Conservation (phyloP, 139 green algal genomes). For the Chlorella vulgaris region DNA sequence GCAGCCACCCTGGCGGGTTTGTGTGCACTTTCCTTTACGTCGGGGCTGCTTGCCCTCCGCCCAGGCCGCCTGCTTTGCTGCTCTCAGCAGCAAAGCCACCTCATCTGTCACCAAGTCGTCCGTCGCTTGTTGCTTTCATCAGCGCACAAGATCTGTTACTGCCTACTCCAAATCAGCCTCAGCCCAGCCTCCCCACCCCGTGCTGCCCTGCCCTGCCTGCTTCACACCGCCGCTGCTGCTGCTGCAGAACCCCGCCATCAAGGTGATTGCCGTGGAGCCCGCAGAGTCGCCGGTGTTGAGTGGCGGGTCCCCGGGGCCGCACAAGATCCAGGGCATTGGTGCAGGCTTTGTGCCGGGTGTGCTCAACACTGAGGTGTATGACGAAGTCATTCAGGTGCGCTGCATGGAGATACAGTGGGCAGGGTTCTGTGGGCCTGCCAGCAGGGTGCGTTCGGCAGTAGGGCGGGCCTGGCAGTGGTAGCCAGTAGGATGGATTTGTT, state of each 20-base stretch:
- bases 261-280: constrained; percentile 80
- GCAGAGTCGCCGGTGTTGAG: constrained; percentile 68
- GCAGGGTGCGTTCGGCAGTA: background rate
- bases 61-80: background rate
- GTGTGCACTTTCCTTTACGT: background rate
- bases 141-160: too few species aligned
- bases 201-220: background rate
- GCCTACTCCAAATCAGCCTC: background rate
- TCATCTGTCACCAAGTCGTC: too few species aligned
- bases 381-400: constrained; percentile 84
- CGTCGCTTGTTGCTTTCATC: too few species aligned
- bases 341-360: constrained; percentile 86
- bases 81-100: background rate
- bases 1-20: background rate
- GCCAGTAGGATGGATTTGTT: too few species aligned
- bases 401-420: background rate
- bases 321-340: constrained; percentile 94
- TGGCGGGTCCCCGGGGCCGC: constrained; percentile 81
- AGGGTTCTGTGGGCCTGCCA: background rate
- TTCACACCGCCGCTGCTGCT: too few species aligned
- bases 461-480: too few species aligned
- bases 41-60: background rate
- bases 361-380: constrained; percentile 77
- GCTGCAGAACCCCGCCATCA: constrained; percentile 59
- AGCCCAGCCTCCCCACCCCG: background rate